Percentiles rank a stretch among this genome's conserved stretches.
Conservation (phyloP, 306 rosid species). For the Cicer bijugum region DNA sequence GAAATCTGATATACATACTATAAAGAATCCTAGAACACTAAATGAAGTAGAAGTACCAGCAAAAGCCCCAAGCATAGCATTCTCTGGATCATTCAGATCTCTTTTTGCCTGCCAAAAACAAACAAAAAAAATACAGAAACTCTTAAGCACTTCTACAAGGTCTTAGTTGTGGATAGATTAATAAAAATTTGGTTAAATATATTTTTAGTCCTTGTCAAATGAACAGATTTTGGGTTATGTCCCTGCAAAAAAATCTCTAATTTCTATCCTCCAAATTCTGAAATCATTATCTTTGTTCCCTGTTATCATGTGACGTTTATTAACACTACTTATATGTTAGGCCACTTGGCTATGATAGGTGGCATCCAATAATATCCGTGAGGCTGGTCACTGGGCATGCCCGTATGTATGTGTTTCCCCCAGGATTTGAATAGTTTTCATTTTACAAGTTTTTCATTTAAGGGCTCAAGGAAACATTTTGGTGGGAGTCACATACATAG, state of each 20-base stretch:
- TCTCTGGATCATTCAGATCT: conserved; percentile 77
- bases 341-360: background rate
- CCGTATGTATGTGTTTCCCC: background rate
- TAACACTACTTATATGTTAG: background rate
- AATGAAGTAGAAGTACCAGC: conserved; percentile 59
- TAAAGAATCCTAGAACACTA: conserved; percentile 24
- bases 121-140: conserved; percentile 15
- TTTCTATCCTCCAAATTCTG: background rate
- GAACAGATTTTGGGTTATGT: background rate
- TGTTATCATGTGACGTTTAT: background rate
- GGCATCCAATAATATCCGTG: background rate
- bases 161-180: background rate
- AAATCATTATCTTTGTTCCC: too few relatives aligned
- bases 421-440: background rate
- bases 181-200: background rate
- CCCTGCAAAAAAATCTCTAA: background rate
- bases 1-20: background rate
- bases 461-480: background rate
- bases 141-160: conserved; percentile 4
- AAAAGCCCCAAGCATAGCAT: conserved; percentile 75
- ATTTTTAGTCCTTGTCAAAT: background rate
- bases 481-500: background rate
- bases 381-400: background rate
- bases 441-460: background rate
- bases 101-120: conserved; percentile 60